Conservation (phyloP, 371 early-diverging fungal genomes). For the Actinomortierella wolfii region DNA sequence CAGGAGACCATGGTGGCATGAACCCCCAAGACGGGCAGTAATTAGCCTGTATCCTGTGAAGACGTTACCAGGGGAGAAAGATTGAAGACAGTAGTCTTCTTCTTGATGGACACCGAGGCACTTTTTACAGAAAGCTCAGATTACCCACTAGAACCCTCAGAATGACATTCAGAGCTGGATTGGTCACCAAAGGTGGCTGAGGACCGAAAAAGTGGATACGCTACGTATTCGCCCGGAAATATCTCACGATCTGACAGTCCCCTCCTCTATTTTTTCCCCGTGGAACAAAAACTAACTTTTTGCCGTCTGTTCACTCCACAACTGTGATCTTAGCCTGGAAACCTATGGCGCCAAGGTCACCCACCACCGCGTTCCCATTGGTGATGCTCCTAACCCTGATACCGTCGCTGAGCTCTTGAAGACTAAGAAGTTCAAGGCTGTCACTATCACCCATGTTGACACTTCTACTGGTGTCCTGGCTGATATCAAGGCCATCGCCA, state of each 20-base stretch:
- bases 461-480: conserved; percentile 93
- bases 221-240: not conserved
- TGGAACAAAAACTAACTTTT: too few species aligned
- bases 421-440: conserved; percentile 75
- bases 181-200: too few species aligned
- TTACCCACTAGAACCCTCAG: too few species aligned
- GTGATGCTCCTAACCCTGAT: conserved; percentile 70
- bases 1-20: not conserved
- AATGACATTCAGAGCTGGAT: too few species aligned
- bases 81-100: too few species aligned
- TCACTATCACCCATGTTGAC: conserved; percentile 95
- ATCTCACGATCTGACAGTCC: not conserved
- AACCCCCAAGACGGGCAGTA: too few species aligned
- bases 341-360: conserved; percentile 90
- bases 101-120: too few species aligned
- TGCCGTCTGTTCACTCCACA: not conserved
- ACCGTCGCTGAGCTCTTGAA: conserved; percentile 57
- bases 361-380: conserved; percentile 66
- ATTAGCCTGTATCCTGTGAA: too few species aligned
- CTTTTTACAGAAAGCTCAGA: too few species aligned
- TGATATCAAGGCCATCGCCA: conserved; percentile 80
- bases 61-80: too few species aligned
- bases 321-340: conserved; percentile 59
- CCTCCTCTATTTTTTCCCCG: too few species aligned
- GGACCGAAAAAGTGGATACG: too few species aligned